These are phyloP conservation scores for Colletotrichum tofieldiae DNA, from an alignment of 2,329 filamentous ascomycete genomes.

Conservation along the genomic window DNA sequence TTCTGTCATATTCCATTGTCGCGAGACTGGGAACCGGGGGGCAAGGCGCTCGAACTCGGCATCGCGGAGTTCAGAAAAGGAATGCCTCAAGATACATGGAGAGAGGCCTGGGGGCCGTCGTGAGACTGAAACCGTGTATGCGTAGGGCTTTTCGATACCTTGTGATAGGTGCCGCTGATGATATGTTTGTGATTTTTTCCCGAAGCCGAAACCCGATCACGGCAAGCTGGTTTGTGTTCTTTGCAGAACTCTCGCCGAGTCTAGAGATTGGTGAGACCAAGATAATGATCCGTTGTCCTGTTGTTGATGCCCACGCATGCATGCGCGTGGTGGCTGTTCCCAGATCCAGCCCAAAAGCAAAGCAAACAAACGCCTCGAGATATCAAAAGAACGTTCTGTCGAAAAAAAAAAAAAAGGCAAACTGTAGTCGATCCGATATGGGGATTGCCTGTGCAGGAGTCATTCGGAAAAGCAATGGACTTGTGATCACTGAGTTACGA, in stretches of 20 bases:
- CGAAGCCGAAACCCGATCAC: slow-evolving; percentile 34
- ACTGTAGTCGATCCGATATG: not conserved
- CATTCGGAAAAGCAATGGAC: not conserved
- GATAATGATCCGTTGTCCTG: slow-evolving; percentile 31
- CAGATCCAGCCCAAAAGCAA: slow-evolving; percentile 23
- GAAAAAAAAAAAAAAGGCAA: not conserved
- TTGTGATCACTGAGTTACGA: slow-evolving; percentile 50
- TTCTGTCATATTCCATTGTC: slow-evolving; percentile 21
- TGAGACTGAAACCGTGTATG: slow-evolving; percentile 41
- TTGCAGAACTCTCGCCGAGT: slow-evolving; percentile 42
- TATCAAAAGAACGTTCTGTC: not conserved
- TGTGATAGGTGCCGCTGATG: slow-evolving; percentile 25
- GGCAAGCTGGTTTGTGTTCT: slow-evolving; percentile 29
- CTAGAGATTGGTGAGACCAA: slow-evolving; percentile 34
- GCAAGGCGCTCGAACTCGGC: slow-evolving; percentile 2
- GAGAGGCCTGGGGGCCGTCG: slow-evolving; percentile 29
- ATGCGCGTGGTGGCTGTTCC: not conserved
- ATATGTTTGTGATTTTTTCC: not conserved
- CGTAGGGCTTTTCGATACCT: slow-evolving; percentile 11
- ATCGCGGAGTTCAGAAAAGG: not conserved
- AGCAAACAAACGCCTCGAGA: slow-evolving; percentile 30
- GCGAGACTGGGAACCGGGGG: slow-evolving; percentile 25
- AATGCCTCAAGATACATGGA: slow-evolving; percentile 6
- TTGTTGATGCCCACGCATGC: slow-evolving; percentile 18
- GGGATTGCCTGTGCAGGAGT: slow-evolving; percentile 1